Conservation (phyloP, 2,329 filamentous ascomycete species). For the Pseudogymnoascus sp. region DNA sequence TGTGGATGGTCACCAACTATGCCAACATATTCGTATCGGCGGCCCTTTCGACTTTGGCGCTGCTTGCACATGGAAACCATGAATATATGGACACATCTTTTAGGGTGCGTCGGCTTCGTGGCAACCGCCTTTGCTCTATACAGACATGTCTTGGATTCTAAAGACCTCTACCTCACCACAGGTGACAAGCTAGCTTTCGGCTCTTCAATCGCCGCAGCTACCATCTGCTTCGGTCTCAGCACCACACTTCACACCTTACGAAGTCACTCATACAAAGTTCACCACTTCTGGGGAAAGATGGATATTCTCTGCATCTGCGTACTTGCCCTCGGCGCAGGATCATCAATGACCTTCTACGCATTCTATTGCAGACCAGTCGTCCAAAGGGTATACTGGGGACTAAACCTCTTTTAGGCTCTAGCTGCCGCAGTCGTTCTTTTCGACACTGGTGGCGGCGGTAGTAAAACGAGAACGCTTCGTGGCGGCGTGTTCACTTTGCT, state of each 20-base stretch:
- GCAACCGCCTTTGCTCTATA: neutral
- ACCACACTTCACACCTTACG: conserved; percentile 26
- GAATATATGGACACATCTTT: too few relatives aligned
- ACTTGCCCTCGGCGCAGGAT: too few relatives aligned
- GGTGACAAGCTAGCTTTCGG: neutral
- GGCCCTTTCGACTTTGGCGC: neutral
- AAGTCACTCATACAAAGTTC: conserved; percentile 27
- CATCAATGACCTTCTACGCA: conserved; percentile 22
- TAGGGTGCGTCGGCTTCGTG: conserved; percentile 12
- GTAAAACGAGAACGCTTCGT: conserved; percentile 21
- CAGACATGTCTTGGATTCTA: neutral
- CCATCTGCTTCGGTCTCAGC: conserved; percentile 14
- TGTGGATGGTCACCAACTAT: conserved; percentile 20
- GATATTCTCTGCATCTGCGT: conserved; percentile 26
- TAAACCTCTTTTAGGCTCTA: neutral
- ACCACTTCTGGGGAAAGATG: conserved; percentile 25
- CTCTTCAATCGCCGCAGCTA: neutral
- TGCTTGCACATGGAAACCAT: too few relatives aligned
- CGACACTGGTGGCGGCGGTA: conserved; percentile 24
- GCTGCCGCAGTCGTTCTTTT: conserved; percentile 13
- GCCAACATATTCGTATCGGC: conserved; percentile 23
- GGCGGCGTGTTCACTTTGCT: conserved; percentile 23
- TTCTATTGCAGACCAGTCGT: conserved; percentile 20
- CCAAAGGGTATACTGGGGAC: neutral
- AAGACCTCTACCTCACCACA: neutral